These are phyloP conservation scores for Termitomyces eurrhizus DNA, from an alignment of 768 basidiomycete genomes.

Conservation along the genomic window DNA sequence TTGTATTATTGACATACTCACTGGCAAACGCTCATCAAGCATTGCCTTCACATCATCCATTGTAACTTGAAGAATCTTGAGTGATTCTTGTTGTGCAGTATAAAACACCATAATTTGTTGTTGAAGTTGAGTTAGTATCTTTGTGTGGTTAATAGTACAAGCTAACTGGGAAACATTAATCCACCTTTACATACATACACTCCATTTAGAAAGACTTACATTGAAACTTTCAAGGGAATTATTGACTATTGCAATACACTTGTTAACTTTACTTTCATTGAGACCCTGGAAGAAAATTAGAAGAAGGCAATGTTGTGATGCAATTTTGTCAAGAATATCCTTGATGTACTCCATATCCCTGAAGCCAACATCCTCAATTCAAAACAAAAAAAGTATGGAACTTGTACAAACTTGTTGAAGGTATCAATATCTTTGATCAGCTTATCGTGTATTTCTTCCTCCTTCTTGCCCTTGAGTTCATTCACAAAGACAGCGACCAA, in stretches of 20 bases:
- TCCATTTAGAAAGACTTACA: background rate
- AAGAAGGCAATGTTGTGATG: background rate
- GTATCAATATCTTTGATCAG: background rate
- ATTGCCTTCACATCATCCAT: slow-evolving; percentile 6
- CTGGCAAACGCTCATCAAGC: background rate
- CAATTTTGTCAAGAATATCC: background rate
- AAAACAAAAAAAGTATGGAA: background rate
- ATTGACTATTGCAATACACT: slow-evolving; percentile 4
- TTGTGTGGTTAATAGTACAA: background rate
- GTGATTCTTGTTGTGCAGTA: background rate
- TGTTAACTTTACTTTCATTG: background rate
- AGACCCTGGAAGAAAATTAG: slow-evolving; percentile 1
- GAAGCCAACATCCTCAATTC: background rate
- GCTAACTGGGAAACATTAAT: background rate
- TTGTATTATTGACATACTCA: too few species aligned
- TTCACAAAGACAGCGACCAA: slow-evolving; percentile 6
- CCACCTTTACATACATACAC: too few species aligned
- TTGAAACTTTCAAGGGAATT: slow-evolving; percentile 7
- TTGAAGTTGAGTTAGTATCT: slow-evolving; percentile 3
- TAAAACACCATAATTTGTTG: slow-evolving; percentile 9
- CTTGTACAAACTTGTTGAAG: background rate
- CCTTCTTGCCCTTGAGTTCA: slow-evolving; percentile 11
- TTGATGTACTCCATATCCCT: slow-evolving; percentile 7
- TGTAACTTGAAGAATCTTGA: background rate
- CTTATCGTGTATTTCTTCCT: slow-evolving; percentile 1